Percentiles rank a stretch among this genome's conserved stretches.
phyloP scores from a whole-genome alignment of 495 filamentous ascomycete genomes.

The Hyaloscypha hepaticicola region DNA sequence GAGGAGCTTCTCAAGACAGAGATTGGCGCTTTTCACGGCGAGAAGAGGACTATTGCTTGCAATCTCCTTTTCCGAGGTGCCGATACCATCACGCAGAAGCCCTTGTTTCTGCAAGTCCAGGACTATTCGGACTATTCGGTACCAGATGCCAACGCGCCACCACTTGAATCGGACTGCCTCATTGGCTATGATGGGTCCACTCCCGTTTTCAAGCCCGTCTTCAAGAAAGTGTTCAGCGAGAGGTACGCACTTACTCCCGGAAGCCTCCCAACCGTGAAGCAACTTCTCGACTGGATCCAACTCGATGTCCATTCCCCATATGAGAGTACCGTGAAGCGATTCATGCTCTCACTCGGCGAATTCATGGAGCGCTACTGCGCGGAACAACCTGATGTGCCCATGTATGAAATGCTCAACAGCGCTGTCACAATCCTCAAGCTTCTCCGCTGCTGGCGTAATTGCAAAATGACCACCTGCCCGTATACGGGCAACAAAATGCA shows the following conservation, averaged over 20 bases:
- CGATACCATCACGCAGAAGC: background rate
- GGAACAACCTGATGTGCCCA: background rate
- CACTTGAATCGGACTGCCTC: background rate
- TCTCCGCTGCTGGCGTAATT: background rate
- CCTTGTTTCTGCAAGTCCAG: background rate
- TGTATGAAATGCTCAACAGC: slow-evolving; percentile 2
- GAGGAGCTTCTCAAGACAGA: slow-evolving; percentile 1
- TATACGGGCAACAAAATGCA: background rate
- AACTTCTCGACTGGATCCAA: slow-evolving; percentile 1
- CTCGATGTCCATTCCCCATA: background rate
- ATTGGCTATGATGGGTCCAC: background rate
- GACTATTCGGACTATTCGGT: slow-evolving; percentile 1
- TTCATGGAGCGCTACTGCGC: background rate
- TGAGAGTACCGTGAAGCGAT: background rate
- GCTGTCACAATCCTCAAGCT: background rate
- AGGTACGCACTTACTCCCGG: background rate
- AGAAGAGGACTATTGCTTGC: background rate
- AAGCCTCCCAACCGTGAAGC: background rate
- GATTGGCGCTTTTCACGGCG: background rate
- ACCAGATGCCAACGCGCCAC: background rate
- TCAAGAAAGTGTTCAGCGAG: background rate
- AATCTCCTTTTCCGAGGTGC: background rate
- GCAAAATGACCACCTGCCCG: background rate
- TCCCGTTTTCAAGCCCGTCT: background rate
- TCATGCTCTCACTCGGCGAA: background rate